phyloP scores from a whole-genome alignment of 352 stramenopile genomes.

The Phytophthora pisi region DNA sequence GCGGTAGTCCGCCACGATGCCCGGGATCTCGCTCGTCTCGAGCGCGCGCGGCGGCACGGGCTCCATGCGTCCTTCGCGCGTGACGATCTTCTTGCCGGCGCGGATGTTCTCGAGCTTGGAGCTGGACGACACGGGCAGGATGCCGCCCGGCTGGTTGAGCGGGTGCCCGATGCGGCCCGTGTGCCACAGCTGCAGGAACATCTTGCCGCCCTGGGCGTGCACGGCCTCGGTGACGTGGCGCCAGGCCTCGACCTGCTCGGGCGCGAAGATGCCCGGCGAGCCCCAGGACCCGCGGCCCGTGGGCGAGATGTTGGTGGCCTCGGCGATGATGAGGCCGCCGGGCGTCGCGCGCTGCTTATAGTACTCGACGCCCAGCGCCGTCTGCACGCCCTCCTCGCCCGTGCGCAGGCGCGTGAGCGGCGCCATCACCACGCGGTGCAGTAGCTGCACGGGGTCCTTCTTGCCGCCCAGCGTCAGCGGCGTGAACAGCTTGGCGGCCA shows the following conservation, averaged over 20 bases:
- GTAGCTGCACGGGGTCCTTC: conserved; percentile 51
- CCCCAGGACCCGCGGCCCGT: conserved; percentile 51
- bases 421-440: conserved; percentile 75
- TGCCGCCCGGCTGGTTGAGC: conserved; percentile 59
- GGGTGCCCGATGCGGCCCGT: conserved; percentile 77
- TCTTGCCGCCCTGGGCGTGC: conserved; percentile 75
- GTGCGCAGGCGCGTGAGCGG: conserved; percentile 58
- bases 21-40: conserved; percentile 71
- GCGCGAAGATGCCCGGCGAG: conserved; percentile 60
- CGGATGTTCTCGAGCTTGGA: conserved; percentile 41
- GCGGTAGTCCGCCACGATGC: conserved; percentile 76
- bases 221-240: conserved; percentile 60
- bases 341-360: conserved; percentile 62
- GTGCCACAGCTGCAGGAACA: conserved; percentile 91
- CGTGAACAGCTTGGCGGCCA: conserved; percentile 62
- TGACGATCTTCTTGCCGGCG: conserved; percentile 47
- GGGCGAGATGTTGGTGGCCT: conserved; percentile 64
- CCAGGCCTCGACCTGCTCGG: conserved; percentile 62
- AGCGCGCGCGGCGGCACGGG: conserved; percentile 68
- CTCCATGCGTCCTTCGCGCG: conserved; percentile 46
- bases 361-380: conserved; percentile 53
- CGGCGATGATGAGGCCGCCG: conserved; percentile 65
- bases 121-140: conserved; percentile 66
- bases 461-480: conserved; percentile 63
- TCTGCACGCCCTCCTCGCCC: conserved; percentile 48